These are phyloP conservation scores for Clonostachys rosea DNA, from an alignment of 2,329 filamentous ascomycete genomes.

Conservation along the genomic window DNA sequence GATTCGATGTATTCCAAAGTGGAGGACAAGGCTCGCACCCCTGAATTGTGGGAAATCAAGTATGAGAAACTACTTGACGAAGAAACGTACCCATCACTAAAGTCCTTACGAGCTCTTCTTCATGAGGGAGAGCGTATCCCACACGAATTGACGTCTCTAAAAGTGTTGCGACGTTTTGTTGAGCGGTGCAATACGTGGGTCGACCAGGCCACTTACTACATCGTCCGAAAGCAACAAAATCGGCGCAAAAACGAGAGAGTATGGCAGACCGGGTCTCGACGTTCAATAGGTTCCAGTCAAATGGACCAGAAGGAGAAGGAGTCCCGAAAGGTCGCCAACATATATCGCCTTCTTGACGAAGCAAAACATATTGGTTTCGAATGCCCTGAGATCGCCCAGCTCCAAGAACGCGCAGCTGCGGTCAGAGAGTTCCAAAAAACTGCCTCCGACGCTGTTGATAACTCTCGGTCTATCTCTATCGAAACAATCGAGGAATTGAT, in stretches of 20 bases:
- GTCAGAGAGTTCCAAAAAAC: conserved; percentile 82
- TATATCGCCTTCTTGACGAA: conserved; percentile 76
- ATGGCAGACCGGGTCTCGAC: conserved; percentile 71
- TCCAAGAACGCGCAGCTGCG: conserved; percentile 79
- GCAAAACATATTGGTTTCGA: conserved; percentile 90
- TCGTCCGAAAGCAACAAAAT: conserved; percentile 95
- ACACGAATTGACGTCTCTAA: conserved; percentile 78
- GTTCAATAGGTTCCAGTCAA: conserved; percentile 51
- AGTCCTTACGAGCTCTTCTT: conserved; percentile 76
- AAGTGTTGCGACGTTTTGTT: conserved; percentile 82
- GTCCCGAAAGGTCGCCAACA: conserved; percentile 82
- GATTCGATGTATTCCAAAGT: conserved; percentile 67
- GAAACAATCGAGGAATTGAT: conserved; percentile 83
- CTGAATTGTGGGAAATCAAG: conserved; percentile 87
- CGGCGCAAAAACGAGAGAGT: conserved; percentile 90
- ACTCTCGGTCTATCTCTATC: conserved; percentile 57
- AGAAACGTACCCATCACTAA: conserved; percentile 78
- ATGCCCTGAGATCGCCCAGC: conserved; percentile 80
- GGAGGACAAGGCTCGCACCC: conserved; percentile 78
- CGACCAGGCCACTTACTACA: conserved; percentile 94
- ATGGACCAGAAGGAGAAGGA: conserved; percentile 78
- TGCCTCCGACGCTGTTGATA: conserved; percentile 66
- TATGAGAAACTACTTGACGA: conserved; percentile 81
- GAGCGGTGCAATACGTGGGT: conserved; percentile 97
- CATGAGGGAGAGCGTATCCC: conserved; percentile 96